Evolutionary conservation across 352 stramenopile genomes (phyloP).

Genomic region (Plasmopara muralis): DNA sequence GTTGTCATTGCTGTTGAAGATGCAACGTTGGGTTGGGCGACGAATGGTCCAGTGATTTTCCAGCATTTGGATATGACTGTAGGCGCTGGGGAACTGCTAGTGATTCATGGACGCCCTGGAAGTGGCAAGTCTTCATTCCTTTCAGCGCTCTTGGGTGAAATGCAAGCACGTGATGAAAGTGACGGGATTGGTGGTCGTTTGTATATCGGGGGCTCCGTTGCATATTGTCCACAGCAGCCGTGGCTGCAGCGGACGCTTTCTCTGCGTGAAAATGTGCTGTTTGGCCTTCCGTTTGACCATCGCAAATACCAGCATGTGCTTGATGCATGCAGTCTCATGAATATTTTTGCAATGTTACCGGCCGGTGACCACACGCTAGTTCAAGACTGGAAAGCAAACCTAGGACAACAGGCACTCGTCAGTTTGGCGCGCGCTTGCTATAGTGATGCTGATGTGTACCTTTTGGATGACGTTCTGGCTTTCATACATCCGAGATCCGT

Average conservation of each 20-base stretch:
- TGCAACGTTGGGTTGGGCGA: constrained; percentile 55
- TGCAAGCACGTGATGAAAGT: constrained; percentile 59
- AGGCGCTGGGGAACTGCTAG: constrained; percentile 84
- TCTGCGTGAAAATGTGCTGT: constrained; percentile 89
- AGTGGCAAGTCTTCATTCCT: constrained; percentile 95
- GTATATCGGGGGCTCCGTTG: constrained; percentile 62
- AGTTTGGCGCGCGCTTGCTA: constrained; percentile 82
- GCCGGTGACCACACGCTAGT: constrained; percentile 81
- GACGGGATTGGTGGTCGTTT: constrained; percentile 25
- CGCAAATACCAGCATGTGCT: constrained; percentile 74
- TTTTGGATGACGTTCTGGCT: constrained; percentile 58
- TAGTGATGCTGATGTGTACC: constrained; percentile 62
- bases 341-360: constrained; percentile 74
- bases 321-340: constrained; percentile 64
- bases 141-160: constrained; percentile 93
- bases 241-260: constrained; percentile 87
- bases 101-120: constrained; percentile 91
- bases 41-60: constrained; percentile 40
- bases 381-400: constrained; percentile 57
- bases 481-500: constrained; percentile 47
- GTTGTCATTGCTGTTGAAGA: constrained; percentile 54
- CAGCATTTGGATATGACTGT: constrained; percentile 78
- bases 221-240: constrained; percentile 86
- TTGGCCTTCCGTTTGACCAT: constrained; percentile 69
- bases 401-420: constrained; percentile 66